A percentile compares a stretch with the other conserved stretches of the same genome.
phyloP scores from a whole-genome alignment of 2,329 filamentous ascomycete species.

The Salinomyces thailandicus region DNA sequence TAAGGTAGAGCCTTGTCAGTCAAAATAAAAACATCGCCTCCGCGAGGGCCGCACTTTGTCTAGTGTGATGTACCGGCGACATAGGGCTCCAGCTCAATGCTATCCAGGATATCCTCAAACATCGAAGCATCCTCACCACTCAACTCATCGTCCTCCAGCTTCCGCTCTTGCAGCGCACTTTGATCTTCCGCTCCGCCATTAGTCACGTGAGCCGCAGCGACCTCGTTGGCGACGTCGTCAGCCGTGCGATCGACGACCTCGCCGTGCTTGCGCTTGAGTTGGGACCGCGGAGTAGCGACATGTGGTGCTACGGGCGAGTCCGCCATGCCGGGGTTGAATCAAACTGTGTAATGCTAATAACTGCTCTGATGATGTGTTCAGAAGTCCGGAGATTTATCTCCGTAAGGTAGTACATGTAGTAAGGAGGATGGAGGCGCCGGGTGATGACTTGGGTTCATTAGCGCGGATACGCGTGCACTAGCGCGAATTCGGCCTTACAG shows the following conservation, averaged over 20 bases:
- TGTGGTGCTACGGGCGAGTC: background rate
- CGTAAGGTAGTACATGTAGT: background rate
- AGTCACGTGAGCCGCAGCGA: background rate
- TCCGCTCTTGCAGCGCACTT: background rate
- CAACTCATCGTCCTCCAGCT: conserved; percentile 4
- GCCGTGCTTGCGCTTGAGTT: conserved; percentile 9
- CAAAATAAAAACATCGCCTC: background rate
- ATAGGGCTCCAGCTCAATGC: conserved; percentile 7
- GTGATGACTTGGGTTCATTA: too few species aligned
- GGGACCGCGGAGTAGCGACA: background rate
- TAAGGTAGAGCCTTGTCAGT: too few species aligned
- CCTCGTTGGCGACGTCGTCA: conserved; percentile 2
- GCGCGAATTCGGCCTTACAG: too few species aligned
- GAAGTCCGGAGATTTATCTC: too few species aligned
- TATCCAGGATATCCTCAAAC: conserved; percentile 7
- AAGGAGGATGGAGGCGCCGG: too few species aligned
- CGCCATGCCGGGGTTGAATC: too few species aligned
- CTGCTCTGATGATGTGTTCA: too few species aligned
- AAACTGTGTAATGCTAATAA: too few species aligned
- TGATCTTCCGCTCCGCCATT: background rate
- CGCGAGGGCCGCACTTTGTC: too few species aligned
- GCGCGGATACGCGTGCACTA: too few species aligned
- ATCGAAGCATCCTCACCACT: conserved; percentile 3
- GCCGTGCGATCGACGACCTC: conserved; percentile 7
- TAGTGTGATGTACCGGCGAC: conserved; percentile 3